Evolutionary conservation across 1,139 yeast genomes (phyloP), one percentile per base, ranked within the genome.

Genomic region (Pichia inconspicua): DNA sequence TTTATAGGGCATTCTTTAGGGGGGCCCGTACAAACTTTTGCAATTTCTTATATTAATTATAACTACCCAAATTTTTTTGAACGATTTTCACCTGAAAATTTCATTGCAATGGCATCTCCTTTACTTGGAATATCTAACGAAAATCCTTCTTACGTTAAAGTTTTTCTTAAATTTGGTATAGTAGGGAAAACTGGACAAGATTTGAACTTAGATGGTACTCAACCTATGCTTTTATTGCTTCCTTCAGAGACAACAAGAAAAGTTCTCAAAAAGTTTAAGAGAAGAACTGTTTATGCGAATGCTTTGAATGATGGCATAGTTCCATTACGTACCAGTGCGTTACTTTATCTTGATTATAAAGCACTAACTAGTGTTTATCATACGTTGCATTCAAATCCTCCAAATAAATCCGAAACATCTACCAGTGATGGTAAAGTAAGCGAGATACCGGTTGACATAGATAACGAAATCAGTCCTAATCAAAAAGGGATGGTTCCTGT

Each of bases 121-220:
- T 69, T 90, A 55, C 68, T 94, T 15, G 99, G 98, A 0, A 80
- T 90, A 1, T 77, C 85, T 45, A 76, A 81, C 43, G 97, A 90
- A 59, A 90, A 89, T 61, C 97, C 98, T 0, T 78, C 82, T 1
- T 89, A 85, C 62, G 84, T 94, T 28, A 88, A 87, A 59, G 69
- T 89, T 48, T 94, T 94, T 0, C 70, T 92, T 19, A 85, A 84
- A 64, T 82, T 89, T 40, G 98, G 99, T 0, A 74, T 90, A 44
- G 92, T 88, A 3, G 99, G 98, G 0, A 83, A 81, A 58, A 84
- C 97, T 0, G 99, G 99, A 0, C 92, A 86, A 58, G 99, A 92
- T 61, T 67, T 92, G 53, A 94, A 95, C 0, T 71, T 94, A 45
- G 69, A 74, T 30, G 74, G 77, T 62, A 44, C 54, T 53, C 72